Evolutionary conservation across 495 filamentous ascomycete genomes (phyloP), one percentile per base, ranked within the genome.

Genomic region (Penicillium daleae): DNA sequence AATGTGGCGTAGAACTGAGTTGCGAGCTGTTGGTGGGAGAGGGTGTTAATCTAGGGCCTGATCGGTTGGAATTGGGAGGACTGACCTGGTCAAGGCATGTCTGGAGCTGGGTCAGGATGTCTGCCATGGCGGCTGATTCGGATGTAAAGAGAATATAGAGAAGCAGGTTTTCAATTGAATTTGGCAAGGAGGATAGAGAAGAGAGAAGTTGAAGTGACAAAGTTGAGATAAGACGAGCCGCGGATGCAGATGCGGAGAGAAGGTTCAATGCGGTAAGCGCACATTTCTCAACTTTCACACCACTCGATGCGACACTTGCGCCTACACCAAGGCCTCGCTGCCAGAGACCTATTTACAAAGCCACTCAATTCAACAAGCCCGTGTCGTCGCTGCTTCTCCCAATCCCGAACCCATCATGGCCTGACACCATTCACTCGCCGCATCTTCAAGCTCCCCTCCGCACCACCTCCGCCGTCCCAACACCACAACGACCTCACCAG

Each of bases 31-130:
- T 44, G 24, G 56, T 49, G 39, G 49, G 21, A 50, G 35, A 22
- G 9, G 54, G 59, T 33, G 59, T 54, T 64, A 53, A 35, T n/a
- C 15, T 44, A 39, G 32, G 40, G 59, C 52, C 42, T 48, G 33
- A 31, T 55, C 29, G 6, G 12, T 7, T 17, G 17, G 37, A 15
- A 4, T 12, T n/a, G 40, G 44, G 48, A 35, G 42, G 10, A 55
- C 62, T 46, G 79, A 94, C 92, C 80, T 96, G 88, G 73, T 98
- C 94, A 59, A 96, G 89, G 72, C 92, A 91, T 73, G 96, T 93
- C 80, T 99, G 95, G 42, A 99, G 84, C 73, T 97, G 93, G 4
- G 95, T 97, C 40, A 99, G 85, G 46, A 89, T 85, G 76, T 99
- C 95, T 0, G 90, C 90, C 94, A 97, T 97, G 57, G 51, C 78